Base-by-base conservation (phyloP, 2,329 filamentous ascomycete species). In the Fusarium anguioides region DNA sequence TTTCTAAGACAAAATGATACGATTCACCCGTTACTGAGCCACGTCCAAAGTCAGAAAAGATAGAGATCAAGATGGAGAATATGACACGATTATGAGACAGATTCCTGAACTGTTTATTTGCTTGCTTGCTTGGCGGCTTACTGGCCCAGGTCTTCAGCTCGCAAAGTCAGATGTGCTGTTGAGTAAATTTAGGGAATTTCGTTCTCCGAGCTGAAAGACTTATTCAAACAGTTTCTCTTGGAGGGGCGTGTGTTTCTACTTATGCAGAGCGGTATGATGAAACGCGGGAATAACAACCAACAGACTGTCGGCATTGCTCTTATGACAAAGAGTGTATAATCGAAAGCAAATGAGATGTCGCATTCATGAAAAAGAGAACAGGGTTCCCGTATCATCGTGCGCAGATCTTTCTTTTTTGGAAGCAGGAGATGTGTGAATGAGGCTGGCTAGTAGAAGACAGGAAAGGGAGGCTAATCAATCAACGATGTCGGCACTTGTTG, bases 401-500 rank as follows among this genome's bases (percentile, higher is more conserved):
- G 42, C 29, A 40, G 21, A 59, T 44, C 26, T 27, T 41, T 51
- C 31, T 46, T 55, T 53, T 24, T 40, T 39, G 26, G 23, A 54
- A 39, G 37, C 51, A 46, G 29, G 23, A 40, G 18, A 31, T 21
- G 36, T 21, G 26, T 10, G 42, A 31, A 31, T 31, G 29, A 9
- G 29, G 29, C 24, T 36, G 33, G 51, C 44, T 27, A 14, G 36
- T 31, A 33, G 18, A 23, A 36, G 44, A 35, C 36, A 26, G 29
- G 33, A 29, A 42, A 20, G 26, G 37, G 21, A 24, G 46, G 39
- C 9, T 21, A 33, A 39, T 51, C 50, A 31, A 31, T 50, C 48
- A 66, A 62, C 55, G 26, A 27, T 18, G 24, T 54, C 55, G 55
- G 55, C 47, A 58, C 50, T 66, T 66, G 27, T 37, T 58, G 44